Conservation (phyloP, 805 yeast species). For the Ogataea parapolymorpha region DNA sequence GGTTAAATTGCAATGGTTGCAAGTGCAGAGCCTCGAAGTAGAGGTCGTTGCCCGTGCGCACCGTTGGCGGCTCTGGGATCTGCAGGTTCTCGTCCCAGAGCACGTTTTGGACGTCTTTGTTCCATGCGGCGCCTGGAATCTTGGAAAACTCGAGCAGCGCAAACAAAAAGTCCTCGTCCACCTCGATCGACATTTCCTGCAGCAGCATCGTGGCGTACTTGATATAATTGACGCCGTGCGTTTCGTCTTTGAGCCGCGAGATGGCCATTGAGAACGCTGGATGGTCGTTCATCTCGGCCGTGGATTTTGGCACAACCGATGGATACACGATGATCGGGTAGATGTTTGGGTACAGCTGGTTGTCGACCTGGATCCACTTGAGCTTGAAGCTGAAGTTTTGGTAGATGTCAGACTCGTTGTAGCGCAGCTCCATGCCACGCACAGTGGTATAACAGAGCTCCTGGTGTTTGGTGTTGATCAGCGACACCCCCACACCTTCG, state of each 20-base stretch:
- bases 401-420: constrained; percentile 78
- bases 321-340: constrained; percentile 91
- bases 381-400: constrained; percentile 76
- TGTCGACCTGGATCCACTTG: constrained; percentile 95
- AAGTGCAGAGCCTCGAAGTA: constrained; percentile 91
- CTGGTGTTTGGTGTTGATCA: constrained; percentile 64
- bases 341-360: constrained; percentile 82
- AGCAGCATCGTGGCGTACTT: constrained; percentile 87
- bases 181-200: constrained; percentile 88
- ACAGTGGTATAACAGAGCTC: constrained; percentile 84
- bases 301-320: constrained; percentile 79
- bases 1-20: constrained; percentile 85
- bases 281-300: constrained; percentile 79
- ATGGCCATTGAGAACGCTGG: constrained; percentile 88
- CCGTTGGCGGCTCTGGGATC: constrained; percentile 65
- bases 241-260: constrained; percentile 79
- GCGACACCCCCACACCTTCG: constrained; percentile 85
- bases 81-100: constrained; percentile 61
- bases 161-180: constrained; percentile 89
- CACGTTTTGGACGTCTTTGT: constrained; percentile 33
- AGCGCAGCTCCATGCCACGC: constrained; percentile 75
- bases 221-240: constrained; percentile 85
- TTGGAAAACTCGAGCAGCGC: constrained; percentile 78
- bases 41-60: constrained; percentile 58
- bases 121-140: constrained; percentile 82